phyloP scores from a whole-genome alignment of 2,329 filamentous ascomycete genomes.

The Phaeosphaeria sp. region DNA sequence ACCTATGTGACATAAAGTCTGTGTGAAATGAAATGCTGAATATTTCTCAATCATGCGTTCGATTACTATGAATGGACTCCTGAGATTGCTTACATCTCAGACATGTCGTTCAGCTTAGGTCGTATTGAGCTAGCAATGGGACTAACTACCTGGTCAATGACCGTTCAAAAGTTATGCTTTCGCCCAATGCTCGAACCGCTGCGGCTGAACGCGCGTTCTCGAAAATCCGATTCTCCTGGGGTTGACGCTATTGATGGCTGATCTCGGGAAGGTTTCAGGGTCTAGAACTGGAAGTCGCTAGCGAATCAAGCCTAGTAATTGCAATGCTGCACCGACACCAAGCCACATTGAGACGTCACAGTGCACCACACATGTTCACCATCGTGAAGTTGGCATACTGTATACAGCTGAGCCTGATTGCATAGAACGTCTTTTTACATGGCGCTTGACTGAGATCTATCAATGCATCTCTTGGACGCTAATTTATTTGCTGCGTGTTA shows the following conservation, averaged over 20 bases:
- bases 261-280: conserved; percentile 3
- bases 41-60: neutral
- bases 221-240: conserved; percentile 5
- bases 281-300: conserved; percentile 9
- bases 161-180: neutral
- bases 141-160: neutral
- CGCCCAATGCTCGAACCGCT: neutral
- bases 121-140: neutral
- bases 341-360: neutral
- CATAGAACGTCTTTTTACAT: no score
- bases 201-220: conserved; percentile 6
- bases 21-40: neutral
- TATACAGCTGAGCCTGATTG: neutral
- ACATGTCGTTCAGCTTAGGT: neutral
- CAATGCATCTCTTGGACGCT: no score
- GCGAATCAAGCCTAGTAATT: conserved; percentile 2
- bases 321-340: neutral
- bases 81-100: neutral
- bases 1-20: neutral
- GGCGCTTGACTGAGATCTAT: no score
- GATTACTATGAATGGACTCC: neutral
- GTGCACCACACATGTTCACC: neutral
- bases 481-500: neutral
- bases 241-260: conserved; percentile 16
- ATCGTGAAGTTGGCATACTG: neutral